These are phyloP conservation scores for Fusarium globosum DNA, from an alignment of 2,329 filamentous ascomycete genomes.

Conservation along the genomic window DNA sequence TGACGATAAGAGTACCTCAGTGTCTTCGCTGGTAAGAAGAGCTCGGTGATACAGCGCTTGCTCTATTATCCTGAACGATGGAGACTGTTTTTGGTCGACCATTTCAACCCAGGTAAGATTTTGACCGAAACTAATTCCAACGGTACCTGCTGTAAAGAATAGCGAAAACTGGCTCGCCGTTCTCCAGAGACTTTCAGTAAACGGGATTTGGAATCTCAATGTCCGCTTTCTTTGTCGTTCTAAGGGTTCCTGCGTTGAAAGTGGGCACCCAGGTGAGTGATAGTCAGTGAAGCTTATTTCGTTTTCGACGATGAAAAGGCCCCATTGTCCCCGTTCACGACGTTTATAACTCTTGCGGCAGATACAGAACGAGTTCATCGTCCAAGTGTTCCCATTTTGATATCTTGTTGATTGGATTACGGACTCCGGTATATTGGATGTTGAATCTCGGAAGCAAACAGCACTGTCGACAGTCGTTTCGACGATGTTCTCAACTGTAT, in stretches of 20 bases:
- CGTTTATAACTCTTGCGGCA: rapidly evolving
- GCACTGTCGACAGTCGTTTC: rapidly evolving
- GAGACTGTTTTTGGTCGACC: rapidly evolving
- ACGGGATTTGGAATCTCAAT: not conserved
- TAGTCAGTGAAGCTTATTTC: not conserved
- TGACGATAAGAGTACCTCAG: rapidly evolving
- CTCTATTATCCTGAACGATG: not conserved
- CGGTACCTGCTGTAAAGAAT: not conserved
- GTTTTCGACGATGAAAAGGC: rapidly evolving
- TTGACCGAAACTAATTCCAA: not conserved
- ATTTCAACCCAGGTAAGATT: rapidly evolving
- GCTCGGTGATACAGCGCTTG: rapidly evolving
- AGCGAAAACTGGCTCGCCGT: rapidly evolving
- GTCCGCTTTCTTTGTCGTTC: not conserved
- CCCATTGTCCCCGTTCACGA: not conserved
- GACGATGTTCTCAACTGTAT: rapidly evolving
- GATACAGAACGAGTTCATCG: rapidly evolving
- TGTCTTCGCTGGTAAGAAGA: too few relatives aligned
- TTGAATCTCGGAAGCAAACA: rapidly evolving
- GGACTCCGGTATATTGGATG: rapidly evolving
- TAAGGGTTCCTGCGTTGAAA: not conserved
- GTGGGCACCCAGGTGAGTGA: not conserved
- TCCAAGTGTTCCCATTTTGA: rapidly evolving
- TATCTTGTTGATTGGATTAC: not conserved
- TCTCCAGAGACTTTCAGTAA: rapidly evolving